A percentile compares a stretch with the other conserved stretches of the same genome.
Evolutionary conservation across 208 protist genomes (phyloP).

Genomic region (Acanthamoeba sp.): DNA sequence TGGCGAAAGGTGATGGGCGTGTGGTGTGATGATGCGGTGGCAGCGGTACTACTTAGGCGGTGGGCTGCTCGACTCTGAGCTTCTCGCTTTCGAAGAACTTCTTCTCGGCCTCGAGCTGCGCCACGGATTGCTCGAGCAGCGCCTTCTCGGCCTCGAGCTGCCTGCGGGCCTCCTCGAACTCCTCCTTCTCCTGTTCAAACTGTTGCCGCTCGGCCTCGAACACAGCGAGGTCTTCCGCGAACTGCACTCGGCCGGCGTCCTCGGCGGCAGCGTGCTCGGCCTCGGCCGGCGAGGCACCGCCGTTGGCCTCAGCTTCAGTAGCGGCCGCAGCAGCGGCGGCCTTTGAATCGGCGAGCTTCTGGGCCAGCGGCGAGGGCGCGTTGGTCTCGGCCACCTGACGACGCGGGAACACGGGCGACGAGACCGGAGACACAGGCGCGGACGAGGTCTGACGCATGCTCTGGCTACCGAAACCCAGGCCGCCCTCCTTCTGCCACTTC

Average conservation of each 20-base stretch:
- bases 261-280: background rate
- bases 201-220: background rate
- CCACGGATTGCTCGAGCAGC: background rate
- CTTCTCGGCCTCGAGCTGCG: conserved; percentile 12
- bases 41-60: no score
- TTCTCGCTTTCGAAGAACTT: background rate
- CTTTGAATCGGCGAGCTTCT: background rate
- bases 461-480: background rate
- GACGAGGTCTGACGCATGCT: conserved; percentile 25
- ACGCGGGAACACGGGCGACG: conserved; percentile 8
- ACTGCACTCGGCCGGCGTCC: background rate
- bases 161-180: background rate
- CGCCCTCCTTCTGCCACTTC: conserved; percentile 57
- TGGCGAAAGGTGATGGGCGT: background rate
- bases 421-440: background rate
- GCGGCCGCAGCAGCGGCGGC: background rate
- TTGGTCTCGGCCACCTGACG: background rate
- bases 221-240: background rate
- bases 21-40: background rate
- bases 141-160: background rate
- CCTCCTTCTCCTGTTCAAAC: background rate
- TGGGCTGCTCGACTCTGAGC: conserved; percentile 1
- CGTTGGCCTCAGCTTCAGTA: background rate
- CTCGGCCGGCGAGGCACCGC: background rate
- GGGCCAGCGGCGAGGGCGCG: conserved; percentile 9